These are phyloP conservation scores for Cladosporium sp. DNA, from an alignment of 2,329 filamentous ascomycete species.

Conservation along the genomic window DNA sequence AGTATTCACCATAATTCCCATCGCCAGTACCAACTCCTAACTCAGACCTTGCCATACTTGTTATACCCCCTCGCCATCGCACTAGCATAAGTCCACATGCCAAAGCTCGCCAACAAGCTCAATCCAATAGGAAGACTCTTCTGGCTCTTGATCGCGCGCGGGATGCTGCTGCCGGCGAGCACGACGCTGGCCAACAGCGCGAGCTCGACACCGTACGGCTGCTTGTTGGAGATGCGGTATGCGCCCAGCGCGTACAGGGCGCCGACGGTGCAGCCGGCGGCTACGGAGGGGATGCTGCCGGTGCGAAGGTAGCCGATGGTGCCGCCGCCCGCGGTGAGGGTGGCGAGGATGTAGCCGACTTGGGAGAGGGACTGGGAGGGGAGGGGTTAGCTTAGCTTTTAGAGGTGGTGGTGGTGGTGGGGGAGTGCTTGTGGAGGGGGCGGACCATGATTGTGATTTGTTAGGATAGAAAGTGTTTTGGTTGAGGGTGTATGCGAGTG, in stretches of 20 bases:
- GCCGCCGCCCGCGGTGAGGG: constrained; percentile 82
- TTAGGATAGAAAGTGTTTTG: background rate
- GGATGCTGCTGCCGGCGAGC: constrained; percentile 79
- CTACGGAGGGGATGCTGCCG: constrained; percentile 81
- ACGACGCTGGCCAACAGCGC: constrained; percentile 86
- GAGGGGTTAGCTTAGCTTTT: background rate
- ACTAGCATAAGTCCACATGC: constrained; percentile 75
- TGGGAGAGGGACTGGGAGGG: constrained; percentile 20
- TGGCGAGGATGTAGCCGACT: constrained; percentile 75
- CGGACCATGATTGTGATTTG: constrained; percentile 1
- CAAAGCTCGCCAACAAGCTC: constrained; percentile 76
- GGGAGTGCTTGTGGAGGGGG: background rate
- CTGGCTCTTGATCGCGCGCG: constrained; percentile 75
- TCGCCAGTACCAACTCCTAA: background rate
- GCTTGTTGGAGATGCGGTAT: constrained; percentile 71
- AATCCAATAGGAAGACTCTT: constrained; percentile 84
- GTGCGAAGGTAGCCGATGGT: constrained; percentile 83
- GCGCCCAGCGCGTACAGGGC: constrained; percentile 76
- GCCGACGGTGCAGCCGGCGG: constrained; percentile 82
- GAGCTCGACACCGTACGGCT: constrained; percentile 82
- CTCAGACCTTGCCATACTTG: constrained; percentile 9
- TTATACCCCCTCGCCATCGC: constrained; percentile 51
- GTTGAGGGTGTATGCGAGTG: background rate
- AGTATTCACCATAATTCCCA: background rate
- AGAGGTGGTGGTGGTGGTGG: background rate